Evolutionary conservation across 177 flowering plant species (phyloP).

Genomic region (Vitis hybrid): DNA sequence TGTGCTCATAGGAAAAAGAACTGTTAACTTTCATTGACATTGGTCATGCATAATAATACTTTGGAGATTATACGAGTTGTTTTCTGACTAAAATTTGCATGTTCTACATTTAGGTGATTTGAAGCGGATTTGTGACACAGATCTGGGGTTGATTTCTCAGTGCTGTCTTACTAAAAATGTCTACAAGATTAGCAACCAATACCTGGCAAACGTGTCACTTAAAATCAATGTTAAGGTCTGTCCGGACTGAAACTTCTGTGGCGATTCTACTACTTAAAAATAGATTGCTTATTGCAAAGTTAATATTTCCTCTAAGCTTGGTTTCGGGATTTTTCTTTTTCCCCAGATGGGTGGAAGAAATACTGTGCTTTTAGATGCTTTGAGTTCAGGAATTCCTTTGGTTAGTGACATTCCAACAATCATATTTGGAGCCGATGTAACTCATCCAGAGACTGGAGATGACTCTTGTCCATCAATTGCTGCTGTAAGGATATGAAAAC

Average conservation of each 20-base stretch:
- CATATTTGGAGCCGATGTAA: slow-evolving; percentile 86
- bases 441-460: slow-evolving; percentile 76
- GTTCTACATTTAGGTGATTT: slow-evolving; percentile 44
- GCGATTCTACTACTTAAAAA: neutral
- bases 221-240: slow-evolving; percentile 70
- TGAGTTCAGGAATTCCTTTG: slow-evolving; percentile 63
- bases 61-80: neutral
- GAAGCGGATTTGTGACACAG: slow-evolving; percentile 68
- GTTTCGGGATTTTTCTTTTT: neutral
- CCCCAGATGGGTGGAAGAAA: slow-evolving; percentile 74
- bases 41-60: neutral
- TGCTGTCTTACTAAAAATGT: slow-evolving; percentile 65
- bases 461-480: slow-evolving; percentile 79
- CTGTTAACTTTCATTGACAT: neutral
- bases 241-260: neutral
- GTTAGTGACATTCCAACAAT: slow-evolving; percentile 80
- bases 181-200: slow-evolving; percentile 50
- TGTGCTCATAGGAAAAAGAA: neutral
- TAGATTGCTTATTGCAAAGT: neutral
- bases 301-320: neutral
- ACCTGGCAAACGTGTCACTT: slow-evolving; percentile 55
- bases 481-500: slow-evolving; percentile 46
- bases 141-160: slow-evolving; percentile 60
- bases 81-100: neutral
- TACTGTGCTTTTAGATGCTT: slow-evolving; percentile 75